Evolutionary conservation across 2,329 filamentous ascomycete species (phyloP), one percentile per base, ranked within the genome.

Genomic region (Blastomyces emzantsi): DNA sequence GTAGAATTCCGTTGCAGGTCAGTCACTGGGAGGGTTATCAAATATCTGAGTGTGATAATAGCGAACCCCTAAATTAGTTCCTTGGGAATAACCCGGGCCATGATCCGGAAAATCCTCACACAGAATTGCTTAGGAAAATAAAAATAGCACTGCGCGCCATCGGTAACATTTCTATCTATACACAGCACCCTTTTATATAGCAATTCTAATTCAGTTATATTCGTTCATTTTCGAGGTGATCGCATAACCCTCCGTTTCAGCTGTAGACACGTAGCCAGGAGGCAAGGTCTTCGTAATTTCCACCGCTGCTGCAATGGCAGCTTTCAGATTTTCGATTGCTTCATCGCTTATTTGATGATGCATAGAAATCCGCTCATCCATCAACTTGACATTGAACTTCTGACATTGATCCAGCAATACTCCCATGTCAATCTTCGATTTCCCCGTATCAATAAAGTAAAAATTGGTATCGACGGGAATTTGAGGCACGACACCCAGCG

Each of bases 401-500:
- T 64, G 61, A 60, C 68, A 71, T 52, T 70, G 67, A 51, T 70
- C 67, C 62, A 71, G 59, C 63, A 71, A 63, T 19, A 71, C 59
- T 6, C 64, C 69, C 68, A 70, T 70, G 63, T 69, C 64, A 28
- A 71, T 25, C 19, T 66, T 65, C 11, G 68, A 70, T 57, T 57
- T 66, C 25, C 65, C 58, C 0, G 69, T 64, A 28, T 71, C 68
- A 28, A 71, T 69, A 55, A 70, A 70, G 51, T 62, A 70, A 58
- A 71, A 70, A 60, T 71, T 71, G 1, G 69, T 71, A 67, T 73
- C 66, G 57, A 73, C 67, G 64, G 72, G 71, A 64, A 73, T 72
- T 67, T 83, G 63, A 73, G 73, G 45, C 80, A 83, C 65, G 80
- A 83, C 67, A 78, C 81, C n/a, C 76, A 83, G 63, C 76, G 78